Percentiles rank a stretch among this genome's conserved stretches.
These are phyloP conservation scores for Exophiala phaeomuriformis DNA, from an alignment of 2,329 filamentous ascomycete species.

Conservation along the genomic window DNA sequence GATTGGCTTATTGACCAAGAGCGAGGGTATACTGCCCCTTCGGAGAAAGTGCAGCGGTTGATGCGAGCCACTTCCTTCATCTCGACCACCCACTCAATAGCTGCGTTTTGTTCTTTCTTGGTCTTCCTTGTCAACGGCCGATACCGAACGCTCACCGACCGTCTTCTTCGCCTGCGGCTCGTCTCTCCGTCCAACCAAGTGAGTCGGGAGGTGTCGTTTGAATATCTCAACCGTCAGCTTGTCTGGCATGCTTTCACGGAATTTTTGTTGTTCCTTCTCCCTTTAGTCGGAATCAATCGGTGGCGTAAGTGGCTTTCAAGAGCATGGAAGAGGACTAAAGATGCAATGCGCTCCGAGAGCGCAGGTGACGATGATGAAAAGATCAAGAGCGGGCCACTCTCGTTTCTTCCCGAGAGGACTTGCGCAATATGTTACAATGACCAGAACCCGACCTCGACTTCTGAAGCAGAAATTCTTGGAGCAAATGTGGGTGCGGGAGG, in stretches of 20 bases:
- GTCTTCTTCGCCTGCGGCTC: slow-evolving; percentile 73
- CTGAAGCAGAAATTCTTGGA: slow-evolving; percentile 69
- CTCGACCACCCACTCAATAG: slow-evolving; percentile 69
- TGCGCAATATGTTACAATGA: slow-evolving; percentile 97
- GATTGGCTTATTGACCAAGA: slow-evolving; percentile 71
- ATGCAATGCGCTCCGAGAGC: slow-evolving; percentile 47
- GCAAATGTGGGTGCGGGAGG: slow-evolving; percentile 61
- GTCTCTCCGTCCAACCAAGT: slow-evolving; percentile 79
- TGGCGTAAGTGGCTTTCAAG: slow-evolving; percentile 87
- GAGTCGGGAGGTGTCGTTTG: slow-evolving; percentile 87
- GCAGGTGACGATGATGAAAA: slow-evolving; percentile 45
- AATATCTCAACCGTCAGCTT: slow-evolving; percentile 93
- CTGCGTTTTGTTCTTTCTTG: slow-evolving; percentile 77
- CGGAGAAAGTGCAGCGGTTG: slow-evolving; percentile 49
- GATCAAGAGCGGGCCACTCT: slow-evolving; percentile 62
- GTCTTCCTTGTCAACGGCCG: slow-evolving; percentile 85
- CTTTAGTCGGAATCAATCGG: slow-evolving; percentile 85
- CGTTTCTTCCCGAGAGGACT: slow-evolving; percentile 83
- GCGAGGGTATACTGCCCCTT: slow-evolving; percentile 52
- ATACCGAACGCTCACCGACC: slow-evolving; percentile 84
- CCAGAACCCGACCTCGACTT: slow-evolving; percentile 65
- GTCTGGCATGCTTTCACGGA: slow-evolving; percentile 99
- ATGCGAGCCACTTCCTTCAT: slow-evolving; percentile 61
- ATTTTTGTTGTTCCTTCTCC: slow-evolving; percentile 94
- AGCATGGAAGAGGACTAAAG: slow-evolving; percentile 74